Evolutionary conservation across 208 protist genomes (phyloP).

Genomic region (Acanthamoeba healyi): DNA sequence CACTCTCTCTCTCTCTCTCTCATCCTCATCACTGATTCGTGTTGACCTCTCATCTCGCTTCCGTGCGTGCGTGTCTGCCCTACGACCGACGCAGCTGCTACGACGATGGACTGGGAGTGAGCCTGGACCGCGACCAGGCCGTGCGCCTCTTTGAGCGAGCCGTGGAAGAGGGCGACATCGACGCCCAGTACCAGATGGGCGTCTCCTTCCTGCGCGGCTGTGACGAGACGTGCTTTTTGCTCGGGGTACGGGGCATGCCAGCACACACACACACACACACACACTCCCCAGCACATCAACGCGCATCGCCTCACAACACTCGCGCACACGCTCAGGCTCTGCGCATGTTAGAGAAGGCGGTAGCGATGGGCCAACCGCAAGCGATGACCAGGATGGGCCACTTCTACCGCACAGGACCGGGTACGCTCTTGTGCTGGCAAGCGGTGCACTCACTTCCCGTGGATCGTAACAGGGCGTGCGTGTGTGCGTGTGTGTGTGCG

Average conservation of each 20-base stretch:
- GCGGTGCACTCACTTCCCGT: too few relatives aligned
- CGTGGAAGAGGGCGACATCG: too few relatives aligned
- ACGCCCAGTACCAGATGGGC: slow-evolving; percentile 1
- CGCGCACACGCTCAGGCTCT: not conserved
- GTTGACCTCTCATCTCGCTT: too few relatives aligned
- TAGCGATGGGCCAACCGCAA: not conserved
- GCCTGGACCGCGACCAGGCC: not conserved
- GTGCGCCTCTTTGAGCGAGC: not conserved
- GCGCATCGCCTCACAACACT: too few relatives aligned
- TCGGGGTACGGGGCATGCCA: not conserved
- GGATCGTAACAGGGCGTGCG: too few relatives aligned
- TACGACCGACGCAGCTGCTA: too few relatives aligned
- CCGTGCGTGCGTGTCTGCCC: too few relatives aligned
- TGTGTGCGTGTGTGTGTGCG: not conserved
- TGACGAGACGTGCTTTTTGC: not conserved
- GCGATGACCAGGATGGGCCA: not conserved
- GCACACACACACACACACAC: too few relatives aligned
- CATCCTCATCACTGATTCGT: too few relatives aligned
- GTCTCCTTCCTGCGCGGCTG: not conserved
- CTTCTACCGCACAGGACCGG: not conserved
- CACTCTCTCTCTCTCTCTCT: slow-evolving; percentile 65
- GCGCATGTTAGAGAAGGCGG: not conserved
- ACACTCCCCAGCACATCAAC: too few relatives aligned
- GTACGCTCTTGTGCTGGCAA: not conserved
- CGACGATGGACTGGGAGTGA: too few relatives aligned